Conservation (phyloP, 768 basidiomycete genomes). For the Neoboletus magnificus region DNA sequence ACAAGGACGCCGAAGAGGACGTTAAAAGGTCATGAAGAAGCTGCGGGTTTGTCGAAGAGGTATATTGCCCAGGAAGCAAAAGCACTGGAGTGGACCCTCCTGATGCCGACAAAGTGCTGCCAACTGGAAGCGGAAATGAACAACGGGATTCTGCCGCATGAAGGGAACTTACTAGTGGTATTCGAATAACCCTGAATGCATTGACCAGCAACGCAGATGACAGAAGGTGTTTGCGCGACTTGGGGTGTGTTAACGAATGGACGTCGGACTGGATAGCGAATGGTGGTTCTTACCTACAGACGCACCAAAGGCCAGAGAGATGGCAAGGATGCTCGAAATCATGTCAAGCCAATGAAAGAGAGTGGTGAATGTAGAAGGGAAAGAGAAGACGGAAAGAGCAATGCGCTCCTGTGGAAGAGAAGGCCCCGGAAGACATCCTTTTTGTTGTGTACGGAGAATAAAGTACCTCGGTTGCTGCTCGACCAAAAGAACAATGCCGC, state of each 20-base stretch:
- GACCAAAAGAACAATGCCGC: conserved; percentile 22
- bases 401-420: conserved; percentile 15
- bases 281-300: conserved; percentile 34
- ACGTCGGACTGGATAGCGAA: background rate
- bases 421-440: conserved; percentile 17
- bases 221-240: conserved; percentile 59
- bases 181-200: conserved; percentile 79
- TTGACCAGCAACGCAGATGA: conserved; percentile 87
- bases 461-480: conserved; percentile 21
- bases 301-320: conserved; percentile 36
- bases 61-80: conserved; percentile 76
- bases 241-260: background rate
- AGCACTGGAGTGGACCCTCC: conserved; percentile 52
- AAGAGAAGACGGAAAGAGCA: conserved; percentile 21
- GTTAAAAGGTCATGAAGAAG: conserved; percentile 67
- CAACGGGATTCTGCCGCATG: background rate
- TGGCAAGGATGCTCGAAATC: conserved; percentile 38
- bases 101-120: conserved; percentile 58
- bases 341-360: conserved; percentile 32
- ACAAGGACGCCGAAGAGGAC: conserved; percentile 56
- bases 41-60: conserved; percentile 66
- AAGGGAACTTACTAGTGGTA: conserved; percentile 51
- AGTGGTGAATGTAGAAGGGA: conserved; percentile 18
- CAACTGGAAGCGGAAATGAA: conserved; percentile 47
- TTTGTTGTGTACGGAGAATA: conserved; percentile 31